phyloP scores from a whole-genome alignment of 2,329 filamentous ascomycete genomes.

The Botrytis byssoidea region DNA sequence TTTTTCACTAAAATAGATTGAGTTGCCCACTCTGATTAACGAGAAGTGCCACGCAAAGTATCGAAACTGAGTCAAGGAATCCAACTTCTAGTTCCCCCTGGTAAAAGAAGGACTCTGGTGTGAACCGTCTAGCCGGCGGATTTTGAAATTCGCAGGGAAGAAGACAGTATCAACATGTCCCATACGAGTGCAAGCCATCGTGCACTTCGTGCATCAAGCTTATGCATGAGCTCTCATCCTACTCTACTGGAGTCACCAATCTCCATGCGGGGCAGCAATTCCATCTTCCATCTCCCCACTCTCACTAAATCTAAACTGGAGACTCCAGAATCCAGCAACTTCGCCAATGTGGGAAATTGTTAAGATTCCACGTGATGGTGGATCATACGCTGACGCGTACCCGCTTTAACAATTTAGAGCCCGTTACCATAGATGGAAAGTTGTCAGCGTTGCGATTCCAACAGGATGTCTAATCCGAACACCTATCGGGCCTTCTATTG shows the following conservation, averaged over 20 bases:
- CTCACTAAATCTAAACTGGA: neutral
- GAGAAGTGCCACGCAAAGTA: neutral
- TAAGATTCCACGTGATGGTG: neutral
- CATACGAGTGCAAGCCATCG: neutral
- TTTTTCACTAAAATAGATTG: neutral
- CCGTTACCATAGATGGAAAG: neutral
- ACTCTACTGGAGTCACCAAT: neutral
- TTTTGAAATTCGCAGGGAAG: neutral
- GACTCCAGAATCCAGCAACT: slow-evolving; percentile 3
- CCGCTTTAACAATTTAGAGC: neutral
- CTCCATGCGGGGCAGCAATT: neutral
- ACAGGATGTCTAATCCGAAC: neutral
- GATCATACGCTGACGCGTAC: neutral
- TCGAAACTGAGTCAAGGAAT: neutral
- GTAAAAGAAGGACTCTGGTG: neutral
- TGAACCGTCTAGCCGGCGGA: neutral
- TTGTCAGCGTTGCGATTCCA: neutral
- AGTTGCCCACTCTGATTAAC: neutral
- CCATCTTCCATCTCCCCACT: neutral
- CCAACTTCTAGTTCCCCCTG: neutral
- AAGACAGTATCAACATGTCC: neutral
- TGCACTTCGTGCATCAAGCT: neutral
- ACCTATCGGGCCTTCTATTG: neutral
- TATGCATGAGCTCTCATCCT: neutral
- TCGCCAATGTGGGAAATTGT: neutral